Conservation (phyloP, 352 stramenopile species). For the Phytophthora colocasiae region DNA sequence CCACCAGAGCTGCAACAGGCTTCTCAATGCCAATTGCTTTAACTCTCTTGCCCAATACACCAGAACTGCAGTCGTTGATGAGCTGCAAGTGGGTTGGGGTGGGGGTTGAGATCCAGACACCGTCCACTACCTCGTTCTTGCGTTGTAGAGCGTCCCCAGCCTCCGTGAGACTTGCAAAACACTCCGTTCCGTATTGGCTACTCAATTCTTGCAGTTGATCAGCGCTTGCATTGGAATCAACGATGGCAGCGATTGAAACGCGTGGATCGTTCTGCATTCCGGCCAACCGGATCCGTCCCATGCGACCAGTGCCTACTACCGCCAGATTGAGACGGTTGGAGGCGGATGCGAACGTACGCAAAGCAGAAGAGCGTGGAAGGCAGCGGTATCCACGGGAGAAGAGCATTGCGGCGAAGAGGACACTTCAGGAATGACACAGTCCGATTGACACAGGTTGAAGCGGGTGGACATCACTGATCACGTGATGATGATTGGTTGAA, state of each 20-base stretch:
- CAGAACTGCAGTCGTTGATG: slow-evolving; percentile 43
- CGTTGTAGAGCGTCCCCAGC: slow-evolving; percentile 31
- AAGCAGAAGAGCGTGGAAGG: slow-evolving; percentile 10
- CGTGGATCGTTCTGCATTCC: slow-evolving; percentile 62
- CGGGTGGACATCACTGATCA: slow-evolving; percentile 8
- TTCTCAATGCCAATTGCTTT: slow-evolving; percentile 82
- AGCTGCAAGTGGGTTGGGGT: slow-evolving; percentile 73
- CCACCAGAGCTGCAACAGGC: slow-evolving; percentile 60
- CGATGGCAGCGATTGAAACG: slow-evolving; percentile 65
- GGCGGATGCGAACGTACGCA: slow-evolving; percentile 20
- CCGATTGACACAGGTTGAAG: slow-evolving; percentile 16
- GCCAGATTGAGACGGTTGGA: slow-evolving; percentile 53
- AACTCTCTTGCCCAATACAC: slow-evolving; percentile 18
- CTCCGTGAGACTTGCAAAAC: slow-evolving; percentile 46
- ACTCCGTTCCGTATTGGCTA: slow-evolving; percentile 51
- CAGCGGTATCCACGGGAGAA: slow-evolving; percentile 19
- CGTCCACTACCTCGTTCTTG: slow-evolving; percentile 42
- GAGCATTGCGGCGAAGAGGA: slow-evolving; percentile 13
- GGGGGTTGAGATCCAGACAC: slow-evolving; percentile 80
- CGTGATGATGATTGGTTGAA: background rate
- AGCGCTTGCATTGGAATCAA: slow-evolving; percentile 50
- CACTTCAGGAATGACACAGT: slow-evolving; percentile 25
- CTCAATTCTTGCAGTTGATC: slow-evolving; percentile 35
- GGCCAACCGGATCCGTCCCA: slow-evolving; percentile 75
- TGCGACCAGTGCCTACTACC: slow-evolving; percentile 76